Base-by-base conservation (phyloP, 352 stramenopile genomes). In the Globisporangium takayamanum region DNA sequence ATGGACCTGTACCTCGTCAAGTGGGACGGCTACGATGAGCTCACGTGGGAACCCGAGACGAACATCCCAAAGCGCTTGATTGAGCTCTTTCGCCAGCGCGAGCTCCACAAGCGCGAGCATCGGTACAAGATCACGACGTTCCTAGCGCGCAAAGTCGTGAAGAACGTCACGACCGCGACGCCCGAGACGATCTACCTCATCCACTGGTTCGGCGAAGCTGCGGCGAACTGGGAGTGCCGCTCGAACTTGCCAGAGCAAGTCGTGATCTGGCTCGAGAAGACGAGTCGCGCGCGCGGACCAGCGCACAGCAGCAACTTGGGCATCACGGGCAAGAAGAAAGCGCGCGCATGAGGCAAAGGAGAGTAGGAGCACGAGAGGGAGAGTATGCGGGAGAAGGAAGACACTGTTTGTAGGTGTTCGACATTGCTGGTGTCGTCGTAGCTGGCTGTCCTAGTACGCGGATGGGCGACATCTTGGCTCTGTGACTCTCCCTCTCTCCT, bases 21-120 rank as follows among this genome's bases (percentile, higher is more conserved):
- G 48, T 92, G 82, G 82, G 79, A 87, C 53, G 73, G 74, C 41
- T 92, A 89, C 66, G 65, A 92, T 37, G 82, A 92, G 58, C 66
- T 92, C 6, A 92, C 82, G 28, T 92, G 82, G 82, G 82, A 92
- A 46, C 79, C 82, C 0, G 74, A 86, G 14, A 55, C 68, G 8
- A 89, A 92, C 53, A 87, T 92, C 50, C 82, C 81, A 5, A 72
- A 72, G 8, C 76, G 72, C 2, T 64, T 91, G 5, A 71, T 91
- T 53, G 62, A 79, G 2, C 78, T 86, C 48, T 91, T 85, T 48
- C 70, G 66, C 37, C 66, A 74, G 16, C 81, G 77, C 14, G 73
- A 89, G 45, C 59, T 64, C 7, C 60, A 64, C 33, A 91, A 89
- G 50, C 63, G 68, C 6, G 26, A 59, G 1, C 82, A 79, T 22